Evolutionary conservation across 1,284 basidiomycete genomes (phyloP), one percentile per base, ranked within the genome.

Genomic region (Rhodotorula sp.): DNA sequence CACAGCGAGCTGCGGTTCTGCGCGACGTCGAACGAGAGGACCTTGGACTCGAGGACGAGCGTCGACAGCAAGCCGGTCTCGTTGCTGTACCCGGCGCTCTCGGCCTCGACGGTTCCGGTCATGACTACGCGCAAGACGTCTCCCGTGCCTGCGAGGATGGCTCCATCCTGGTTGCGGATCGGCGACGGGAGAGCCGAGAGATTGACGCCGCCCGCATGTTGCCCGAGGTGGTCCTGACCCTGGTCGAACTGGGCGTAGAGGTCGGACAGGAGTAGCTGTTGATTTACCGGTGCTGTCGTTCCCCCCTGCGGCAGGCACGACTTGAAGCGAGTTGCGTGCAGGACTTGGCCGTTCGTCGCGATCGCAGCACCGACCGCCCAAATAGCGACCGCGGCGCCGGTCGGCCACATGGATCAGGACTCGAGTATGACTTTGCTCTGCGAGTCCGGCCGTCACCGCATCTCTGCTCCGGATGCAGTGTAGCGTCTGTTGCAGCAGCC

Each of bases 11-110:
- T 87, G 71, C 86, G 87, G 72, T 89, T 89, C 63, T 85, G 85
- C 82, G 86, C 89, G 71, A 90, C 86, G 71, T 85, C 86, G 78
- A 93, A 87, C 12, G 92, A 92, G 60, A 94, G 86, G 34, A 93
- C 86, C 65, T 88, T 86, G 1, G 91, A 89, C 43, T 76, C 68
- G 54, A 75, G 60, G 20, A 76, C 67, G 58, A 78, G 63, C 20
- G 78, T 78, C 52, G 77, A 75, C 15, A 78, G 65, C 47, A 62
- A 29, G 6, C 61, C 61, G 16, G 78, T 78, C 6, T 58, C 70
- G 64, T 78, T 76, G 58, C 67, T 70, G 75, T 75, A 78, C 4
- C 78, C 78, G 21, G 76, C 70, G 39, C 68, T 64, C 58, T 57
- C 49, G 3, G 60, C 39, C 3, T 65, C 72, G 20, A 74, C 76